phyloP scores from a whole-genome alignment of 495 filamentous ascomycete genomes.

The Lasiosphaeria miniovina region DNA sequence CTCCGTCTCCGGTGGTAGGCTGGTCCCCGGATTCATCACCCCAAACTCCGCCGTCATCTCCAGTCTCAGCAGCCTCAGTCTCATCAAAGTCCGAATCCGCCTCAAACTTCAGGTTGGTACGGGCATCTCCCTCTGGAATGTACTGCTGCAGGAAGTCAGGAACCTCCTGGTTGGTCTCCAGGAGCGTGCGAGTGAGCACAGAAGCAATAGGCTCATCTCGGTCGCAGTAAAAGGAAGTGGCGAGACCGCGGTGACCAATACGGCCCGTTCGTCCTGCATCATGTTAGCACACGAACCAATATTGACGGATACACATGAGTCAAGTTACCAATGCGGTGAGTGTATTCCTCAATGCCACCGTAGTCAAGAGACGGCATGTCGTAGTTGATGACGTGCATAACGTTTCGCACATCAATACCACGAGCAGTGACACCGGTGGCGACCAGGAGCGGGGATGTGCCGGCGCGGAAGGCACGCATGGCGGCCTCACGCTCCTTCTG shows the following conservation, averaged over 20 bases:
- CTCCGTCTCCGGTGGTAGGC: neutral
- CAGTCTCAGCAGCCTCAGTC: slow-evolving; percentile 15
- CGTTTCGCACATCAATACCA: slow-evolving; percentile 83
- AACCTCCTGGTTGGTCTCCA: slow-evolving; percentile 72
- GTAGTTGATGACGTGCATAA: slow-evolving; percentile 91
- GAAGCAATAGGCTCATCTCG: slow-evolving; percentile 64
- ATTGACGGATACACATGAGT: neutral
- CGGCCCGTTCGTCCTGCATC: slow-evolving; percentile 82
- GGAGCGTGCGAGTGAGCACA: slow-evolving; percentile 69
- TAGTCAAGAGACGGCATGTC: slow-evolving; percentile 67
- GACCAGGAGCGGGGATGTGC: slow-evolving; percentile 72
- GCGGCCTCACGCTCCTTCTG: slow-evolving; percentile 93
- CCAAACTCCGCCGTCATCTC: slow-evolving; percentile 9
- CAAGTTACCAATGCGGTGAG: slow-evolving; percentile 82
- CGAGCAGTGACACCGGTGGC: slow-evolving; percentile 82
- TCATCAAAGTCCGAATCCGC: slow-evolving; percentile 61
- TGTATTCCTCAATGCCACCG: slow-evolving; percentile 92
- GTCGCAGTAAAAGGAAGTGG: slow-evolving; percentile 80
- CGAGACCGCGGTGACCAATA: slow-evolving; percentile 82
- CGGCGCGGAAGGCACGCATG: slow-evolving; percentile 78
- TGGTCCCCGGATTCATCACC: neutral
- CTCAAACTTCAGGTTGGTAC: slow-evolving; percentile 52
- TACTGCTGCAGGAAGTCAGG: slow-evolving; percentile 76
- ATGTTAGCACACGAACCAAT: slow-evolving; percentile 16
- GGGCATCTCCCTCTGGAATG: slow-evolving; percentile 51